Percentiles rank a stretch among this genome's conserved stretches.
phyloP scores from a whole-genome alignment of 805 yeast species.

The Metschnikowia reukaufii region DNA sequence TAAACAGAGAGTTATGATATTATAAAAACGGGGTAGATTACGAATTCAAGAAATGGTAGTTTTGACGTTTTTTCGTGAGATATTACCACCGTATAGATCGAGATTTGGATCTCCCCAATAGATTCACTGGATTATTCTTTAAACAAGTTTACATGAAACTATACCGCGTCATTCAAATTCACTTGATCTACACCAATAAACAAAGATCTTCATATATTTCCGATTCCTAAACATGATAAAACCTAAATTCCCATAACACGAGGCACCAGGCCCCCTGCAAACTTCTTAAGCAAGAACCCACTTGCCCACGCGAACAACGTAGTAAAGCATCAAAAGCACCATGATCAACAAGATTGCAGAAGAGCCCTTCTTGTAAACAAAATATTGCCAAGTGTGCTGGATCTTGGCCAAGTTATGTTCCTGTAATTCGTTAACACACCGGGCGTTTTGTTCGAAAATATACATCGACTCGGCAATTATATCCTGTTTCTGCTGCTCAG shows the following conservation, averaged over 20 bases:
- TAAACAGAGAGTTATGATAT: no score
- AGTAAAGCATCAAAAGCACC: conserved; percentile 28
- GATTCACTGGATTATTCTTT: no score
- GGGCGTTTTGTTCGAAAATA: conserved; percentile 62
- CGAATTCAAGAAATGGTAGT: no score
- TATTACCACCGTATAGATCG: no score
- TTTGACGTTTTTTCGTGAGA: no score
- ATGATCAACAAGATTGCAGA: conserved; percentile 39
- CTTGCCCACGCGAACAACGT: not conserved
- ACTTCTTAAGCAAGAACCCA: conserved; percentile 1
- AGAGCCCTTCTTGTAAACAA: conserved; percentile 46
- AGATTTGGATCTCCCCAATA: no score
- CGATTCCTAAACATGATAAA: no score
- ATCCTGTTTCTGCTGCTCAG: conserved; percentile 69
- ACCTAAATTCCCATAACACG: not conserved
- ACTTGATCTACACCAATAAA: no score
- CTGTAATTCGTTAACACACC: conserved; percentile 66
- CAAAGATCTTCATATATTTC: no score
- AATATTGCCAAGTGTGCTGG: conserved; percentile 54
- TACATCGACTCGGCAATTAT: conserved; percentile 66
- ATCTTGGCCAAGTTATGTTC: conserved; percentile 59
- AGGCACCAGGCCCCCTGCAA: not conserved
- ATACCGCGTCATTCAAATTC: no score
- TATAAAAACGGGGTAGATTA: no score
- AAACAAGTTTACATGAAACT: no score